Evolutionary conservation across 208 protist genomes (phyloP), one percentile per base, ranked within the genome.

Genomic region (Crithidia acanthocephali): DNA sequence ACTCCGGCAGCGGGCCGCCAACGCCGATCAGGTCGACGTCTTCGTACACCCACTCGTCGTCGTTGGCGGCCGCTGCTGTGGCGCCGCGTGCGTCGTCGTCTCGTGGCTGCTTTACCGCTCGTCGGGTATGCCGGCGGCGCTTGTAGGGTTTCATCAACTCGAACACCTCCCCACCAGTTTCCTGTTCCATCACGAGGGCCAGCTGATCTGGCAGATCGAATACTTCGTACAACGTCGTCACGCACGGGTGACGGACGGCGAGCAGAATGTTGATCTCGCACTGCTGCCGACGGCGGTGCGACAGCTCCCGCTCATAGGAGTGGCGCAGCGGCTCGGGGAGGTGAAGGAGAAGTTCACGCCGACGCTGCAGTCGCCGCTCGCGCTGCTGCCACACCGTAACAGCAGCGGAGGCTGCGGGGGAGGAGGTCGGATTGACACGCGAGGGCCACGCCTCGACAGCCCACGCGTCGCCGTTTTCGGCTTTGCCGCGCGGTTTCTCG

Each of bases 241-340:
- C 66, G 70, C 90, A 84, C 8, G 75, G 80, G 61, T 92, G 90
- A 2, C 74, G 80, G 44, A 92, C 76, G 9, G 74, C 64, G 20
- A 85, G 80, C 20, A 91, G 77, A 30, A 95, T 84, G 63, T 88
- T 88, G 27, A 92, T 84, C 76, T 95, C 90, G 44, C 85, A 81
- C 64, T 92, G 81, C 76, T 88, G 76, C 37, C 84, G 82, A 18
- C 78, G 67, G 58, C 78, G 78, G 68, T 85, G 65, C 32, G 67
- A 59, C 9, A 87, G 52, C 45, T 90, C 83, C 37, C 71, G 71
- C 55, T 76, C 62, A 35, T 88, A 88, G 55, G 70, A 52, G 32
- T 56, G 64, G 20, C 80, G 84, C 6, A 84, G 68, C 16, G 60
- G 23, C 23, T 64, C 65, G 15, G 70, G 58, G 5, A 88, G 80